These are phyloP conservation scores for Blattamonas nauphoetae DNA, from an alignment of 78 protist genomes.

Conservation along the genomic window DNA sequence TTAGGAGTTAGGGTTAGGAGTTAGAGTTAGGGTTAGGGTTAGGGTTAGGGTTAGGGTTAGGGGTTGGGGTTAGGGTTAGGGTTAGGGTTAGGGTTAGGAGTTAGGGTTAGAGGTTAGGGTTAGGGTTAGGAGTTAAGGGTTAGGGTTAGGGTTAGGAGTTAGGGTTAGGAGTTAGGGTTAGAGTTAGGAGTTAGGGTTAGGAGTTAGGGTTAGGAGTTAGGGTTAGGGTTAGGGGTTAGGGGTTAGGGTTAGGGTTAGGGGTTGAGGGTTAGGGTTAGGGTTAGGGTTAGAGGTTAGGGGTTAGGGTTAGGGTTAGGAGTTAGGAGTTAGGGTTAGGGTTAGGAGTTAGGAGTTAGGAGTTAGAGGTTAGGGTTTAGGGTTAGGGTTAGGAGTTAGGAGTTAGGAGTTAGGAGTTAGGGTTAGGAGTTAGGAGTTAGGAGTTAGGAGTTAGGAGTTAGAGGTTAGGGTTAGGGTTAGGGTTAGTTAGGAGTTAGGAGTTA, in stretches of 20 bases:
- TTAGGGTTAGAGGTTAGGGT: neutral
- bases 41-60: slow-evolving; percentile 2
- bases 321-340: slow-evolving; percentile 4
- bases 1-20: neutral
- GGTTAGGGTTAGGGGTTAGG: neutral
- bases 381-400: neutral
- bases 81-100: slow-evolving; percentile 5
- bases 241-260: neutral
- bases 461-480: slow-evolving; percentile 2
- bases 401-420: neutral
- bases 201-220: neutral
- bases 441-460: too few species aligned
- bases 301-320: slow-evolving; percentile 4
- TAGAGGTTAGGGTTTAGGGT: neutral
- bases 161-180: slow-evolving; percentile 1
- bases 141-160: slow-evolving; percentile 1
- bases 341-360: neutral
- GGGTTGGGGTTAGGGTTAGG: neutral
- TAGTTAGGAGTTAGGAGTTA: neutral
- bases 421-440: neutral
- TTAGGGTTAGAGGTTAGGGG: neutral
- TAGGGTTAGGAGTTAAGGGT: neutral
- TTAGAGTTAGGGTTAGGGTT: slow-evolving; percentile 1
- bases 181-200: neutral
- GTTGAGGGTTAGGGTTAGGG: neutral